These are phyloP conservation scores for Dactylellina sp. DNA, from an alignment of 2,329 filamentous ascomycete species.

Conservation along the genomic window DNA sequence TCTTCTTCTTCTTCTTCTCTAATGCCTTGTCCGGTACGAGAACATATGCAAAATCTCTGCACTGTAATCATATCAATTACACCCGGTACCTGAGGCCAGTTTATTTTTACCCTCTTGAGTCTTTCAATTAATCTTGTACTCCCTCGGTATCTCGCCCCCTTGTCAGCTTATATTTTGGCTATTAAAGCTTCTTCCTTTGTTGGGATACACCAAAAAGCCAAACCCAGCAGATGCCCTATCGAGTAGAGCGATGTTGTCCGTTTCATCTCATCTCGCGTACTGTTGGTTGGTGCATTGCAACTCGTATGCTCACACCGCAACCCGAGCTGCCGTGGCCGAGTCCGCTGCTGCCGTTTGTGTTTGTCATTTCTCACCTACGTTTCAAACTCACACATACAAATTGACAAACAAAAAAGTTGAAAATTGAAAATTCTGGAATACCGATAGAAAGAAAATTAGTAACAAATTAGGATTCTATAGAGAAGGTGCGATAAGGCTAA, in stretches of 20 bases:
- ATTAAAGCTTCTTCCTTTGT: background rate
- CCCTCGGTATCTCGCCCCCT: constrained; percentile 10
- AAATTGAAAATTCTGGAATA: constrained; percentile 4
- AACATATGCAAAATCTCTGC: too few relatives aligned
- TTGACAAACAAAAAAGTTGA: too few relatives aligned
- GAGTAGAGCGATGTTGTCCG: background rate
- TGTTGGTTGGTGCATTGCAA: constrained; percentile 19
- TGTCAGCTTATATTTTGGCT: constrained; percentile 1
- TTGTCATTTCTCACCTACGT: background rate
- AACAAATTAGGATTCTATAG: too few relatives aligned
- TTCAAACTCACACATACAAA: background rate
- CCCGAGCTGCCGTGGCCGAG: constrained; percentile 49
- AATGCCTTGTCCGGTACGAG: too few relatives aligned
- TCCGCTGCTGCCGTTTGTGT: constrained; percentile 33
- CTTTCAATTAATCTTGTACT: too few relatives aligned
- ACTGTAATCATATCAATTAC: too few relatives aligned
- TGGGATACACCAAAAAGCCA: too few relatives aligned
- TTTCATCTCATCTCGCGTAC: constrained; percentile 41
- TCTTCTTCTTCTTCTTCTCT: background rate
- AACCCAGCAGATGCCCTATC: constrained; percentile 23
- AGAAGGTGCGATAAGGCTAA: too few relatives aligned
- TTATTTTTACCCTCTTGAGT: too few relatives aligned
- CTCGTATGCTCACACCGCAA: background rate
- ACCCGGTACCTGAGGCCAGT: too few relatives aligned
- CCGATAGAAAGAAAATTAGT: background rate